These are phyloP conservation scores for Candida railenensis DNA, from an alignment of 805 yeast species.

Conservation along the genomic window DNA sequence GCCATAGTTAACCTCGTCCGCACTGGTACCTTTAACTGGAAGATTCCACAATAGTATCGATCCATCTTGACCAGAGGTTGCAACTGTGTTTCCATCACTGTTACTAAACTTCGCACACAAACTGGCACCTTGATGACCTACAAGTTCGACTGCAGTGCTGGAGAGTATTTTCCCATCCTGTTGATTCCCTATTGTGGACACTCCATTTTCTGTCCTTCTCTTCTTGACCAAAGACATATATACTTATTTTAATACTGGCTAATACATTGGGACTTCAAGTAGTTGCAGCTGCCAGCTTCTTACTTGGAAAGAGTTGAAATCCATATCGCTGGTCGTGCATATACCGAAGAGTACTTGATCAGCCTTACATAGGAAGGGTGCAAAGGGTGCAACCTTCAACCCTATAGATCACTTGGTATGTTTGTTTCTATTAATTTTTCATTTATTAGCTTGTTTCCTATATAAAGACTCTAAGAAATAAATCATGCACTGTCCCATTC, in stretches of 20 bases:
- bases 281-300: too few species aligned
- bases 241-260: too few species aligned
- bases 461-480: background rate
- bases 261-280: too few species aligned
- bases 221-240: slow-evolving; percentile 1
- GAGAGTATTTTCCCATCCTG: slow-evolving; percentile 15
- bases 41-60: slow-evolving; percentile 47
- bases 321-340: background rate
- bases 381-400: too few species aligned
- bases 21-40: slow-evolving; percentile 24
- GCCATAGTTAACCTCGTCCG: slow-evolving; percentile 40
- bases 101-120: slow-evolving; percentile 50
- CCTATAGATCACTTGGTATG: too few species aligned
- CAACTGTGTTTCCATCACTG: slow-evolving; percentile 48
- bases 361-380: too few species aligned
- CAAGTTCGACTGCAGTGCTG: slow-evolving; percentile 35
- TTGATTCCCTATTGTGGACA: background rate
- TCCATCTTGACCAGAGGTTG: slow-evolving; percentile 63
- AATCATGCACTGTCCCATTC: background rate
- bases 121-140: slow-evolving; percentile 56
- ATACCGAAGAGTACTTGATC: background rate
- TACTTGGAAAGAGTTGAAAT: too few species aligned
- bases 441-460: background rate
- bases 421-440: too few species aligned
- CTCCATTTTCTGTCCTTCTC: background rate